A percentile compares a stretch with the other conserved stretches of the same genome.
phyloP scores from a whole-genome alignment of 768 basidiomycete genomes.

The Suillus placidus region DNA sequence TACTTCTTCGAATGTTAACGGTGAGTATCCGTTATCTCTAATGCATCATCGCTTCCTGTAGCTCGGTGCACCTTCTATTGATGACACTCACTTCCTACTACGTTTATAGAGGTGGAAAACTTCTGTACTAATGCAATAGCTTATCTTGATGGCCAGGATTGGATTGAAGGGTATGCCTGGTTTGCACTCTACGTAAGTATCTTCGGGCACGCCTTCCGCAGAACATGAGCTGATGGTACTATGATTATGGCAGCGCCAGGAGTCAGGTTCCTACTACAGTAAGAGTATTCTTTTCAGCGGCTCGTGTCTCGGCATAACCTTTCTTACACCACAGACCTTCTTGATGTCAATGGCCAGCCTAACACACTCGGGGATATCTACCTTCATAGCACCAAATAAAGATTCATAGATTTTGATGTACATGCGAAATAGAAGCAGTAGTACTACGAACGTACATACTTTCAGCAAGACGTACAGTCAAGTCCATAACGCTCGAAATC shows the following conservation, averaged over 20 bases:
- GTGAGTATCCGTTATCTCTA: conserved; percentile 9
- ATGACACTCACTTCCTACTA: background rate
- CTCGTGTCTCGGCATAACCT: background rate
- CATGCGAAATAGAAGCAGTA: background rate
- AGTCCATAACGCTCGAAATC: background rate
- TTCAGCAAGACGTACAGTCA: background rate
- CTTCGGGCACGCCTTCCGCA: background rate
- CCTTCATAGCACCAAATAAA: conserved; percentile 31
- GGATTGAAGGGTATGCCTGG: conserved; percentile 22
- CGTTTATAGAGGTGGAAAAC: conserved; percentile 15
- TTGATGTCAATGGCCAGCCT: conserved; percentile 46
- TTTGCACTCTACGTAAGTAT: conserved; percentile 21
- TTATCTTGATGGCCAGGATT: conserved; percentile 16
- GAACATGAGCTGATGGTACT: background rate
- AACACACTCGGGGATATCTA: conserved; percentile 50
- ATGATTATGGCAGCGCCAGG: conserved; percentile 40
- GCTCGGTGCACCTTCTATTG: background rate
- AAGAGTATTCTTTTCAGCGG: conserved; percentile 18
- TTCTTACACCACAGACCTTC: conserved; percentile 37
- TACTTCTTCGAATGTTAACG: conserved; percentile 15
- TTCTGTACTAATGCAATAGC: conserved; percentile 12
- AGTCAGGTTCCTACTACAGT: conserved; percentile 45
- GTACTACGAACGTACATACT: background rate
- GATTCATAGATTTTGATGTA: background rate
- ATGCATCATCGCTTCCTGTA: background rate